Conservation (phyloP, 139 green algal species). For the Chlamydomonas urium region DNA sequence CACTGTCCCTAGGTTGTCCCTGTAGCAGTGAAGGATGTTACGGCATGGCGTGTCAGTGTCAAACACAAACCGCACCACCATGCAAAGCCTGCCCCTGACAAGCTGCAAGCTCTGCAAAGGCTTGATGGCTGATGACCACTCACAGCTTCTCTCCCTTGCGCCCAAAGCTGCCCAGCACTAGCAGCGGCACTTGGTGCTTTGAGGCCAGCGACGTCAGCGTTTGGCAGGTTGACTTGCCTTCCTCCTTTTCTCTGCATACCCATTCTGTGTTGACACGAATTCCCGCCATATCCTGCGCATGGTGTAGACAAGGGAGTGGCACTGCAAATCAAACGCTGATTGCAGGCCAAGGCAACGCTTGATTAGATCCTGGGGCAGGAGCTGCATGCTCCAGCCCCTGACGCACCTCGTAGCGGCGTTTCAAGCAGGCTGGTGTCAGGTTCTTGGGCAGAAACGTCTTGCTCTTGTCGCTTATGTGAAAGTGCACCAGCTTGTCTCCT, state of each 20-base stretch:
- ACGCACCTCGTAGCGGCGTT: conserved; percentile 23
- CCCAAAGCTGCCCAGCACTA: conserved; percentile 50
- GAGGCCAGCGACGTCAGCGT: conserved; percentile 35
- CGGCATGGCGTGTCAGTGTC: conserved; percentile 7
- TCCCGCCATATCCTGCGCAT: too few species aligned
- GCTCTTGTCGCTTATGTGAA: conserved; percentile 18
- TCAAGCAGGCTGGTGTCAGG: conserved; percentile 42
- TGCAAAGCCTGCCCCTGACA: background rate
- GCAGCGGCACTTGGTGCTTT: conserved; percentile 24
- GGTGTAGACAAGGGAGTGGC: too few species aligned
- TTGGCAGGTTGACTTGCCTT: conserved; percentile 37
- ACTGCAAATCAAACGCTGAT: too few species aligned
- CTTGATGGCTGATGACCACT: too few species aligned
- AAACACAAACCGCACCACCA: background rate
- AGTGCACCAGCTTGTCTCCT: conserved; percentile 18
- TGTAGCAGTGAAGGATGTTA: too few species aligned
- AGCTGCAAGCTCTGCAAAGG: too few species aligned
- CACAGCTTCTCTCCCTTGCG: conserved; percentile 53
- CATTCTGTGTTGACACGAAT: conserved; percentile 34
- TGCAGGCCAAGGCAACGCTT: too few species aligned
- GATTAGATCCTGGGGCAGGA: too few species aligned
- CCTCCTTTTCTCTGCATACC: conserved; percentile 46
- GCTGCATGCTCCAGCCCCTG: too few species aligned
- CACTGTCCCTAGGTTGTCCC: conserved; percentile 50
- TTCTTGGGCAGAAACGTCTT: conserved; percentile 30